Conservation (phyloP, 305 asterid genomes). For the Fraxinus baroniana region DNA sequence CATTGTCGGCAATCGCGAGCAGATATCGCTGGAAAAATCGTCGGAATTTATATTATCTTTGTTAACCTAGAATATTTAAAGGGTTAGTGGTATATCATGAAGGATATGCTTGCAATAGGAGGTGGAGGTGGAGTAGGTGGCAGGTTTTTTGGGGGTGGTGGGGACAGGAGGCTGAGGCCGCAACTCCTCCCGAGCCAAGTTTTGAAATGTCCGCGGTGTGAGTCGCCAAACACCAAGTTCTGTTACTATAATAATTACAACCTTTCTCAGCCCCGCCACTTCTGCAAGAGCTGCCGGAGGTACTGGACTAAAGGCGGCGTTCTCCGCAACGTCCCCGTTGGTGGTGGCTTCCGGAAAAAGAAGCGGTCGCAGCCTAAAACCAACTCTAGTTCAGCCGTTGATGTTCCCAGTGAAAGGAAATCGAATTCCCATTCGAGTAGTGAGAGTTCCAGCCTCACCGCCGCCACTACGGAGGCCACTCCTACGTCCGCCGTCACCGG, state of each 20-base stretch:
- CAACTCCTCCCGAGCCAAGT: background rate
- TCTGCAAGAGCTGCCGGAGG: background rate
- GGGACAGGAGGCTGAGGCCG: background rate
- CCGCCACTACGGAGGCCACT: background rate
- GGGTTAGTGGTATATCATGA: background rate
- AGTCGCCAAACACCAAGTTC: background rate
- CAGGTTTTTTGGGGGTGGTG: background rate
- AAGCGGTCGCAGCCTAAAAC: background rate
- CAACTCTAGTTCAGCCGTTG: background rate
- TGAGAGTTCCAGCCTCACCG: background rate
- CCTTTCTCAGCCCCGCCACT: background rate
- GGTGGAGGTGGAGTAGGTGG: background rate
- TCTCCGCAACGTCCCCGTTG: background rate
- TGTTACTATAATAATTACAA: constrained; percentile 1
- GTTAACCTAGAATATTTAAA: background rate
- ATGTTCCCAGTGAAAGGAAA: background rate
- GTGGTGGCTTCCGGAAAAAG: background rate
- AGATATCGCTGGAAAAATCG: background rate
- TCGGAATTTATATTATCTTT: background rate
- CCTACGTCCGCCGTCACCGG: background rate
- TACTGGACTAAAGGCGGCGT: background rate
- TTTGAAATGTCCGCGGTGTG: background rate
- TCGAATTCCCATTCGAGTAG: background rate
- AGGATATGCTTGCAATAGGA: background rate
- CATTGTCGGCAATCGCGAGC: background rate